Percentiles rank a stretch among this genome's conserved stretches.
Evolutionary conservation across 169 alveolate genomes (phyloP).

Genomic region (Theileria sp.): DNA sequence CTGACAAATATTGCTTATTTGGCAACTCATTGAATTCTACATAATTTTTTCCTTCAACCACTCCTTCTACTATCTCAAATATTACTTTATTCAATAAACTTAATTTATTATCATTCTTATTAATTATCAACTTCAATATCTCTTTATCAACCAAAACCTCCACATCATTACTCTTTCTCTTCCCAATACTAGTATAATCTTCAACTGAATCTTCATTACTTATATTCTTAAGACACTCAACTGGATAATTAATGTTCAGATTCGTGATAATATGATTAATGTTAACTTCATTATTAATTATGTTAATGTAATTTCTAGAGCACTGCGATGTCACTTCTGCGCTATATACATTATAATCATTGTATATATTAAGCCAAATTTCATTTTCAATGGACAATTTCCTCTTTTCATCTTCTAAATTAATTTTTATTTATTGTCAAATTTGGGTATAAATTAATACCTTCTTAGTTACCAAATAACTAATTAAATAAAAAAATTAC

Average conservation of each 20-base stretch:
- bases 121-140: background rate
- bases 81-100: conserved; percentile 6
- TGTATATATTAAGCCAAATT: conserved; percentile 10
- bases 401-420: background rate
- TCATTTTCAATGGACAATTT: conserved; percentile 1
- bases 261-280: conserved; percentile 20
- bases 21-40: conserved; percentile 16
- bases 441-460: too few species aligned
- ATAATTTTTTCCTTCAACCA: background rate
- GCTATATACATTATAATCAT: conserved; percentile 15
- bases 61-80: background rate
- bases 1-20: background rate
- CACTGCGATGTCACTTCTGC: conserved; percentile 20
- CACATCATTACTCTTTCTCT: background rate
- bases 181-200: background rate
- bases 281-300: background rate
- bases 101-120: background rate
- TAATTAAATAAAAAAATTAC: background rate
- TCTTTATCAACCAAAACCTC: background rate
- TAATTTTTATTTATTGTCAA: too few species aligned
- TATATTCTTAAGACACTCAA: conserved; percentile 1
- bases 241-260: conserved; percentile 17
- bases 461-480: too few species aligned
- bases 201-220: background rate
- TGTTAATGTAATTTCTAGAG: background rate